These are phyloP conservation scores for Fusarium sambucinum DNA, from an alignment of 2,329 filamentous ascomycete genomes.

Conservation along the genomic window DNA sequence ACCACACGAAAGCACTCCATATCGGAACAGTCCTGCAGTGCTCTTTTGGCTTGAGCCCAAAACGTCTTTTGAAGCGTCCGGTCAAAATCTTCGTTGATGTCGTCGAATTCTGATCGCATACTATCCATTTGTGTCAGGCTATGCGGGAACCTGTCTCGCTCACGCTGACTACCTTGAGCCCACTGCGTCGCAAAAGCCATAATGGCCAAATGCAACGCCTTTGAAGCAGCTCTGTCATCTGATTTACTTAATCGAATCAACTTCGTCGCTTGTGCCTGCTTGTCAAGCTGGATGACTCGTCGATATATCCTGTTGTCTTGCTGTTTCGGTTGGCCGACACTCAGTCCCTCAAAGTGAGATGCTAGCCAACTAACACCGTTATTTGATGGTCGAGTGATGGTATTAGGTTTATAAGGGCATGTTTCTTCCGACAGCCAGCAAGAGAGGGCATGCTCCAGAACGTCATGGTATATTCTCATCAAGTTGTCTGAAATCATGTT, in stretches of 20 bases:
- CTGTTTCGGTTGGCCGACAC: conserved; percentile 46
- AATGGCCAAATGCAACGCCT: conserved; percentile 62
- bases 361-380: conserved; percentile 49
- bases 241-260: conserved; percentile 55
- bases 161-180: conserved; percentile 47
- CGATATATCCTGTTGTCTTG: conserved; percentile 61
- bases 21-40: conserved; percentile 53
- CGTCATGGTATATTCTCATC: conserved; percentile 64
- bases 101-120: conserved; percentile 45
- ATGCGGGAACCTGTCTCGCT: conserved; percentile 45
- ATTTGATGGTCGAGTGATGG: conserved; percentile 36
- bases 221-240: conserved; percentile 59
- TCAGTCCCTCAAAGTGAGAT: conserved; percentile 45
- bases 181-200: conserved; percentile 67
- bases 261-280: conserved; percentile 55
- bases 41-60: conserved; percentile 55
- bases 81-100: conserved; percentile 54
- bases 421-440: conserved; percentile 67
- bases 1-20: conserved; percentile 57
- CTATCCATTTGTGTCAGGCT: conserved; percentile 42
- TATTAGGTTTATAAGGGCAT: conserved; percentile 59
- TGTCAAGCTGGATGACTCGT: conserved; percentile 62
- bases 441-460: conserved; percentile 64
- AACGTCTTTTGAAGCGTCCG: conserved; percentile 53
- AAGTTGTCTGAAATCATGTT: conserved; percentile 47